Evolutionary conservation across 2,329 filamentous ascomycete genomes (phyloP), one percentile per base, ranked within the genome.

Genomic region (Epichloe sylvatica): DNA sequence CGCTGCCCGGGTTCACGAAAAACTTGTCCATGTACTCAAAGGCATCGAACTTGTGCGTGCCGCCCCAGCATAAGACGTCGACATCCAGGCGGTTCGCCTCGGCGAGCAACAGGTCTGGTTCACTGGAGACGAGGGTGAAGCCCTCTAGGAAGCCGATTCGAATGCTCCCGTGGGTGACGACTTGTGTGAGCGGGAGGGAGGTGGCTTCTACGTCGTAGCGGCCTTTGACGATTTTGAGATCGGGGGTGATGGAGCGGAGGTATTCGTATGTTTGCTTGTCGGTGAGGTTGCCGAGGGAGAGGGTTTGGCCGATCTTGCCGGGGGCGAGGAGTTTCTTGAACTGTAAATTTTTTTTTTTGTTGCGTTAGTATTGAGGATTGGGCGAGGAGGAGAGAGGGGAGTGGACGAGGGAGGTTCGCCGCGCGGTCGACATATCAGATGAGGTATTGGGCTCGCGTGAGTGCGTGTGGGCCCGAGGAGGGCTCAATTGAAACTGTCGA

Each of bases 311-410:
- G 60, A 90, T 90, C 70, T 90, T 90, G 57, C 85, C 85, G 12
- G 85, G 85, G 1, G 84, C 83, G 59, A 90, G 81, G 59, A 90
- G 84, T 66, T 89, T 89, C 66, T 86, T 87, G 74, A 90, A 90
- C 85, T 90, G 65, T 15, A 2, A 2, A 1, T 25, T 7, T 25
- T 17, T 17, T 40, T 23, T 21, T 17, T 9, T 30, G 11, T 1
- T 9, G 3, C 11, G 30, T 30, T 11, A 30, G 30, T 30, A 4
- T 30, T 30, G 30, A 11, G 3, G 30, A 11, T 30, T 30, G 8
- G 30, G 30, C 9, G 30, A 11, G 30, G 30, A 30, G 25, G 25
- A 30, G 25, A 11, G 9, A 1, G 9, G 25, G 9, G 30, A 30
- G 8, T 30, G 30, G 30, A 30, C 30, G 9, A 11, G 30, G 30